phyloP scores from a whole-genome alignment of 2,329 filamentous ascomycete species.

The Talaromyces albobiverticillius region DNA sequence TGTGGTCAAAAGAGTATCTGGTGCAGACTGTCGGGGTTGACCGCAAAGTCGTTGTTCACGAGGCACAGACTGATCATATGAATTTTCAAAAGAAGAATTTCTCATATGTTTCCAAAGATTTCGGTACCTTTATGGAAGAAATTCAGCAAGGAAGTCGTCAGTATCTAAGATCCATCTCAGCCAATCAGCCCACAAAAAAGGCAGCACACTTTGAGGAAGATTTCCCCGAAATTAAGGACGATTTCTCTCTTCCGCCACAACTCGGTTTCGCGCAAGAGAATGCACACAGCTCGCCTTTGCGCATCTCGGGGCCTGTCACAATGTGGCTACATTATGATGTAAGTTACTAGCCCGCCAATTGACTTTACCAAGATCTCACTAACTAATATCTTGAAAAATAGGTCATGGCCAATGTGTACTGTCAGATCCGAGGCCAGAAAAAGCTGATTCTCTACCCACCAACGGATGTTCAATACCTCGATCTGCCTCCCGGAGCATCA shows the following conservation, averaged over 20 bases:
- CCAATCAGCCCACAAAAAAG: slow-evolving; percentile 62
- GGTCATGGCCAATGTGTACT: slow-evolving; percentile 85
- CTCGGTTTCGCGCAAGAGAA: slow-evolving; percentile 60
- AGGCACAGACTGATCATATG: slow-evolving; percentile 65
- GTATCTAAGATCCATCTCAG: slow-evolving; percentile 77
- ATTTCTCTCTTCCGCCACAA: slow-evolving; percentile 67
- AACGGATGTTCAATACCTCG: slow-evolving; percentile 65
- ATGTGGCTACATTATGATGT: slow-evolving; percentile 93
- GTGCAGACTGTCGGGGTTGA: slow-evolving; percentile 58
- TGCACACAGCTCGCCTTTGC: slow-evolving; percentile 72
- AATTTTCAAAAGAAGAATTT: slow-evolving; percentile 85
- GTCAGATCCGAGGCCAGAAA: slow-evolving; percentile 73
- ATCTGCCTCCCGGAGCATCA: slow-evolving; percentile 72
- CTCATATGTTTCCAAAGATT: slow-evolving; percentile 65
- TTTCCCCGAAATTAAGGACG: slow-evolving; percentile 65
- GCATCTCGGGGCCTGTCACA: slow-evolving; percentile 74
- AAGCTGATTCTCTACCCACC: slow-evolving; percentile 76
- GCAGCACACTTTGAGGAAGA: slow-evolving; percentile 70
- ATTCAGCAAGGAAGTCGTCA: slow-evolving; percentile 59
- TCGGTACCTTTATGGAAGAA: slow-evolving; percentile 64
- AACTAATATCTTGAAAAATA: slow-evolving; percentile 29
- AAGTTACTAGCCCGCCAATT: slow-evolving; percentile 16
- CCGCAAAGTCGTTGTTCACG: slow-evolving; percentile 70
- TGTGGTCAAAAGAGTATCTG: slow-evolving; percentile 70
- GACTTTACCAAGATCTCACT: background rate